These are phyloP conservation scores for Xylaria digitata DNA, from an alignment of 2,329 filamentous ascomycete species.

Conservation along the genomic window DNA sequence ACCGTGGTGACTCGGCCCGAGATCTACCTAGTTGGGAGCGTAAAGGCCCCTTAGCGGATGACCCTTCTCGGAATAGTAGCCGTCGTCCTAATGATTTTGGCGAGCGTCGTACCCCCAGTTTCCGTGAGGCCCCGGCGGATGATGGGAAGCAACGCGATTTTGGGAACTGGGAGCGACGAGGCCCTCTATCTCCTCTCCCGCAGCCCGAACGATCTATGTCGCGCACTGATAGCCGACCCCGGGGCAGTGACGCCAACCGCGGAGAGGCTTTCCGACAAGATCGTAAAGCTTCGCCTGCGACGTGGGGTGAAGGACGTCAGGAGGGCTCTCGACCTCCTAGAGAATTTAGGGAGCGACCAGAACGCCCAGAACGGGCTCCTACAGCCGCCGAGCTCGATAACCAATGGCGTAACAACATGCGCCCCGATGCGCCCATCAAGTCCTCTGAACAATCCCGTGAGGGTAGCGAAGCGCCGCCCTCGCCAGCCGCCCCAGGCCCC, in stretches of 20 bases:
- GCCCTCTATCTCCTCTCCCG: slow-evolving; percentile 81
- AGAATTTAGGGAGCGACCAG: slow-evolving; percentile 78
- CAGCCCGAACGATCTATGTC: slow-evolving; percentile 63
- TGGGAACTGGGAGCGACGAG: slow-evolving; percentile 93
- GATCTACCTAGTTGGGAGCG: slow-evolving; percentile 93
- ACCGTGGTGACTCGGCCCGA: slow-evolving; percentile 72
- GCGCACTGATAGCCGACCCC: slow-evolving; percentile 66
- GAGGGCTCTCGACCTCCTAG: slow-evolving; percentile 84
- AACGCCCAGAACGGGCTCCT: slow-evolving; percentile 75
- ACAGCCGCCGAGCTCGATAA: slow-evolving; percentile 93
- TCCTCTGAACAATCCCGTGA: slow-evolving; percentile 77
- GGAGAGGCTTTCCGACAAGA: slow-evolving; percentile 69
- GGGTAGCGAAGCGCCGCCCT: slow-evolving; percentile 79
- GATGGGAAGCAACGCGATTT: slow-evolving; percentile 85
- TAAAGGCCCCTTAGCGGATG: slow-evolving; percentile 86
- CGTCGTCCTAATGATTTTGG: slow-evolving; percentile 64
- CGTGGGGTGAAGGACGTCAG: slow-evolving; percentile 78
- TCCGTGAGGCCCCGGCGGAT: slow-evolving; percentile 75
- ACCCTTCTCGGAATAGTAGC: slow-evolving; percentile 59
- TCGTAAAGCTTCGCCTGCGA: slow-evolving; percentile 76
- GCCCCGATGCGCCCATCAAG: slow-evolving; percentile 75
- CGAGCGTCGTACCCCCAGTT: slow-evolving; percentile 70
- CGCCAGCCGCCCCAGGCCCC: slow-evolving; percentile 66
- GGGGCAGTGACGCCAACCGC: slow-evolving; percentile 68
- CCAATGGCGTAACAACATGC: slow-evolving; percentile 93